A percentile compares a stretch with the other conserved stretches of the same genome.
Conservation (phyloP, 305 asterid species). For the Fraxinus platypoda region DNA sequence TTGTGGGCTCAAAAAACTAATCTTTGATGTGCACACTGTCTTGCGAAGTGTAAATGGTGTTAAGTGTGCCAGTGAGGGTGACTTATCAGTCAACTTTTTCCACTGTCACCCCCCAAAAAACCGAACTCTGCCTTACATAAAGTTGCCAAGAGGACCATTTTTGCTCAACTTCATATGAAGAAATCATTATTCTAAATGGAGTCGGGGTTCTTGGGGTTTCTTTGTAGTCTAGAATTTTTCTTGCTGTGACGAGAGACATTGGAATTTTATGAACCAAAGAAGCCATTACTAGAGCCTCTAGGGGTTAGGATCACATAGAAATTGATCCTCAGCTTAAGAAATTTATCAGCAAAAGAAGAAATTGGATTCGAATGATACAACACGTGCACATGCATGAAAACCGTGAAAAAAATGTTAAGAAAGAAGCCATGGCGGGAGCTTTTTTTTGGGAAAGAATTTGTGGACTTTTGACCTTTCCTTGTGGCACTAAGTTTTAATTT, state of each 20-base stretch:
- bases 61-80: neutral
- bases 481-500: neutral
- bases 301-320: neutral
- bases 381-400: neutral
- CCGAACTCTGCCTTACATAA: no score
- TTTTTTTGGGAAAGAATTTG: neutral
- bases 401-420: neutral
- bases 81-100: neutral
- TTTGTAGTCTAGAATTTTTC: neutral
- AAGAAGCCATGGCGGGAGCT: neutral
- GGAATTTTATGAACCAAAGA: neutral
- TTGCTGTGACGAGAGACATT: neutral
- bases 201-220: neutral
- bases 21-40: neutral
- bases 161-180: neutral
- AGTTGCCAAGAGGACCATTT: neutral
- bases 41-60: neutral
- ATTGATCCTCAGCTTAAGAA: neutral
- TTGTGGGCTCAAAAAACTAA: neutral
- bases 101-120: neutral
- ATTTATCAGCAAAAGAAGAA: neutral
- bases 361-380: neutral
- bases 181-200: neutral
- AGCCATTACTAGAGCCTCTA: neutral
- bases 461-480: neutral